These are phyloP conservation scores for Peziza echinospora DNA, from an alignment of 495 filamentous ascomycete species.

Conservation along the genomic window DNA sequence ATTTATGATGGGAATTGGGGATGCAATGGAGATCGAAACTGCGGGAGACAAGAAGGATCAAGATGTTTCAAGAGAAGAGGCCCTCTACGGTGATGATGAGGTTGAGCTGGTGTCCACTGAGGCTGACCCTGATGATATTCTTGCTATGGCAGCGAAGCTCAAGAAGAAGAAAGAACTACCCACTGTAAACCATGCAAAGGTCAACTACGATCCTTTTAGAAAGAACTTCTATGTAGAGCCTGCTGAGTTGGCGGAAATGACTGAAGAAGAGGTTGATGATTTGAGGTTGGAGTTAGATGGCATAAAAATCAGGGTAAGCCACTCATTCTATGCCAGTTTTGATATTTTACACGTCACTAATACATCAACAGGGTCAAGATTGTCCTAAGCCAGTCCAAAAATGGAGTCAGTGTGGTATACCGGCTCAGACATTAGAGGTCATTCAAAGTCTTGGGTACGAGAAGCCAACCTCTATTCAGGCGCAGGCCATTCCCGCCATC, in stretches of 20 bases:
- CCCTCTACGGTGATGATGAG: conserved; percentile 61
- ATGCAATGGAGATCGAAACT: conserved; percentile 27
- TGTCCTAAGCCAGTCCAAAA: conserved; percentile 85
- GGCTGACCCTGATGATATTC: conserved; percentile 57
- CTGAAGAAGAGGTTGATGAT: conserved; percentile 60
- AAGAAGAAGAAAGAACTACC: conserved; percentile 96
- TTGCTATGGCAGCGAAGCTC: conserved; percentile 62
- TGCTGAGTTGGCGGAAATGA: conserved; percentile 61
- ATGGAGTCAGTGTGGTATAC: conserved; percentile 88
- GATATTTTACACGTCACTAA: neutral
- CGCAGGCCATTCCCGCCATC: conserved; percentile 81
- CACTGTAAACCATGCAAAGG: conserved; percentile 58
- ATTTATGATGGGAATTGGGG: conserved; percentile 72
- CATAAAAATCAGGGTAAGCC: conserved; percentile 49
- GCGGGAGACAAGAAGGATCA: conserved; percentile 42
- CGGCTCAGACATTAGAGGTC: conserved; percentile 69
- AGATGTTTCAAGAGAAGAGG: conserved; percentile 28
- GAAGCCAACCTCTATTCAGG: conserved; percentile 77
- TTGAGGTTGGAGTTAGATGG: conserved; percentile 75
- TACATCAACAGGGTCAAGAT: conserved; percentile 36
- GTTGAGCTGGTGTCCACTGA: conserved; percentile 52
- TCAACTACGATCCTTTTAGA: conserved; percentile 65
- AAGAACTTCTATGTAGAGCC: conserved; percentile 92
- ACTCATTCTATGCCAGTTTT: neutral
- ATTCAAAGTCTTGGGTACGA: conserved; percentile 69